Evolutionary conservation across 2,329 filamentous ascomycete species (phyloP), one percentile per base, ranked within the genome.

Genomic region (Penicillium psychrosexuale): DNA sequence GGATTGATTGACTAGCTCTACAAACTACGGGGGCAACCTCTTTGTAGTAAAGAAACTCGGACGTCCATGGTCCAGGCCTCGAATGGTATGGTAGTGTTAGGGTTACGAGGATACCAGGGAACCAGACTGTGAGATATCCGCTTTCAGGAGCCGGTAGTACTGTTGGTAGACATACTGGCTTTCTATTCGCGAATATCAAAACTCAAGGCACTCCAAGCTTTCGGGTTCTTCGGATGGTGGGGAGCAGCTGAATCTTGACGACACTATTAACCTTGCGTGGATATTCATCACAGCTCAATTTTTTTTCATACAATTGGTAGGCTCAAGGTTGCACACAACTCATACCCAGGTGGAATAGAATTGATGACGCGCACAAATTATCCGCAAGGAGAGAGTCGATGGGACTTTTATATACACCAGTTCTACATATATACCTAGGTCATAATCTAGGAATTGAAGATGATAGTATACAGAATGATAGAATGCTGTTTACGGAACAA

Each of bases 321-420:
- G 27, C 9, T 33, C 17, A 47, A 49, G 59, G 61, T 62, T 63
- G 49, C 61, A 63, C 36, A 28, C 53, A 11, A 30, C 30, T 36
- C 27, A 36, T 45, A 33, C n/a, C n/a, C 12, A 3, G 24, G 8
- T 34, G 13, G 49, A 8, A 5, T 24, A 8, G 15, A 12, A 39
- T 65, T 58, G 34, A 65, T 65, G 62, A 65, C 62, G 62, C 59
- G 60, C 62, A 62, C 61, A 57, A 58, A 13, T 44, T 28, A 13
- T 24, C 15, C 9, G 43, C 31, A 3, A 2, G 7, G 11, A 8
- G 7, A 15, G 42, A 31, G 42, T 44, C 7, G 5, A 33, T 15
- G 13, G 13, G 15, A 11, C 17, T n/a, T 45, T 7, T n/a, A 19
- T 28, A 19, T 13, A 19, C 28, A 19, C 12, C 15, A n/a, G 6